Evolutionary conservation across 2,329 filamentous ascomycete species (phyloP), one percentile per base, ranked within the genome.

Genomic region (Botryotinia convoluta): DNA sequence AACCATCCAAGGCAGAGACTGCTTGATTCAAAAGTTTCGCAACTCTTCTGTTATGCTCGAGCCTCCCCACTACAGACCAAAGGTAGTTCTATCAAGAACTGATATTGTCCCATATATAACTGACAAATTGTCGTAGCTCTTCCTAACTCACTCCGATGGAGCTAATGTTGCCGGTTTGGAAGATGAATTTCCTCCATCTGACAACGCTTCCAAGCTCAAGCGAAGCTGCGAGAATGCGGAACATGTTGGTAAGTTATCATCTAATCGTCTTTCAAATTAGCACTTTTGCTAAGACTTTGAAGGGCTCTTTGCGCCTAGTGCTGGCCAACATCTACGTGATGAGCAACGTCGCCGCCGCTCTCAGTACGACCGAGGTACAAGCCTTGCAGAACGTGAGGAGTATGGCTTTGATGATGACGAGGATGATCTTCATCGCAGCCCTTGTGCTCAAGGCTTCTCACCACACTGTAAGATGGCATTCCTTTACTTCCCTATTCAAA

Each of bases 1-100:
- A n/a, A 97, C 95, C 20, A 95, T 97, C 74, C 96, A 99, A 84
- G 96, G 96, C 63, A 92, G 92, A 76, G 94, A 97, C 80, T 95
- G 93, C 76, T 86, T 98, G 0, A 89, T 98, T 10, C 93, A 97
- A 81, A 98, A 98, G 81, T 99, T 99, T 80, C 91, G 96, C 51
- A 99, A 99, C 84, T 97, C 94, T 57, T 95, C 94, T 0, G 94
- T 99, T 44, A 98, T 98, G 94, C 86, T 95, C 0, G 95, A 98
- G 83, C 88, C 90, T 18, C 86, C 89, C 0, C 90, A 92, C 70
- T 97, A 94, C 79, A 91, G 94, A 0, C 96, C 96, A 0, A 97
- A 97, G 86, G 92, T 94, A 82, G 20, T 32, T 48, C 78, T 72
- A 69, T 59, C 59, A 22, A 16, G 44, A 87, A 86, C 1, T 81